Base-by-base conservation (phyloP, 805 yeast species). In the Candida quercuum region DNA sequence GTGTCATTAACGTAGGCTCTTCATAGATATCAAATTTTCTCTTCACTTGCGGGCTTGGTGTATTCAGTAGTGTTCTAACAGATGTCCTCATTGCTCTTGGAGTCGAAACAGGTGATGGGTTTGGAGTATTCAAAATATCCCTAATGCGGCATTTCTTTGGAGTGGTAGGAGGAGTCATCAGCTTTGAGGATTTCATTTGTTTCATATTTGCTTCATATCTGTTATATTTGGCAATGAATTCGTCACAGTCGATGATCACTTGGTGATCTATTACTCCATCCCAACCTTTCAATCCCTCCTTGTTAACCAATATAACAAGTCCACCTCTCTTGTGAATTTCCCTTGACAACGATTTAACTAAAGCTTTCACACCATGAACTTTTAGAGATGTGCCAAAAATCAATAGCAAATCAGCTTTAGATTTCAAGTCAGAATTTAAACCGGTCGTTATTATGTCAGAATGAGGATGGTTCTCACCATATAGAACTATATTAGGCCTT, bases 381-480 rank as follows among this genome's bases (percentile, higher is more conserved):
- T 80, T 85, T 28, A 93, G 66, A 5, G 96, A 86, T 0, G 99
- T 93, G 0, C 99, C 99, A 73, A 86, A 80, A 10, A 91, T 83
- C n/a, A 91, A 61, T 33, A 93, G 68, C 42, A 86, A 56, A 53
- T 88, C 95, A 0, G 97, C 95, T 41, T 66, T 70, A 30, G 73
- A 64, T 42, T 65, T 69, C 40, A 86, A 53, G 61, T 91, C 98
- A 16, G 72, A 66, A 35, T 66, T 71, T 28, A 86, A 61, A 7
- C 88, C 87, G 33, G 69, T 71, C 3, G 94, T 83, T 29, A 91
- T 77, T n/a, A 69, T 62, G 43, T 86, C 96, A 5, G 88, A 78
- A 44, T 78, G 76, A 1, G 96, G 96, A 59, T 91, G 98, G 51
- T 88, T 81, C 55, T 91, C 98, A 2, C 97, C 97, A 57, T 91